Evolutionary conservation across 2,329 filamentous ascomycete genomes (phyloP).

Genomic region (Fusarium musae): DNA sequence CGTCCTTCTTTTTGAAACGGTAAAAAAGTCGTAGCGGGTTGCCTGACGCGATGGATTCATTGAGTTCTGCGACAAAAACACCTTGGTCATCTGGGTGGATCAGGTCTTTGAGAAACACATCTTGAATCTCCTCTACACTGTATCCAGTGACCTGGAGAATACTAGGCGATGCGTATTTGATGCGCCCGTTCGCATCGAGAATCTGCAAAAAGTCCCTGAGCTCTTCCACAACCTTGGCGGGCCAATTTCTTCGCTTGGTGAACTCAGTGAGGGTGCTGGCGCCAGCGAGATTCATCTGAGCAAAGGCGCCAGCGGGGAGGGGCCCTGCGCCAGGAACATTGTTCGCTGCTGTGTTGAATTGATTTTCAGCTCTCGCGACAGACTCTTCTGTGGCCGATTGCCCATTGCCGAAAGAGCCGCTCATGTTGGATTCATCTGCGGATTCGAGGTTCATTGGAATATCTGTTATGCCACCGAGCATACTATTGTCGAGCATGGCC

Average conservation of each 20-base stretch:
- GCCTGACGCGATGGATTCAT: constrained; percentile 87
- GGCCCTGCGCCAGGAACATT: constrained; percentile 56
- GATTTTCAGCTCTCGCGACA: constrained; percentile 48
- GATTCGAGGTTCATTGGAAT: constrained; percentile 58
- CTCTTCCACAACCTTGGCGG: constrained; percentile 88
- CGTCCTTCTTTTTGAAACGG: constrained; percentile 80
- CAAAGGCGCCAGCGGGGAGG: constrained; percentile 54
- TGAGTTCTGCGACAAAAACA: constrained; percentile 87
- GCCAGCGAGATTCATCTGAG: constrained; percentile 48
- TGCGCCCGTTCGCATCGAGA: constrained; percentile 82
- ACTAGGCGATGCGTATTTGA: constrained; percentile 88
- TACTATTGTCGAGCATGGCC: constrained; percentile 56
- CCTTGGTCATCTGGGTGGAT: constrained; percentile 87
- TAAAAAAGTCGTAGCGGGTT: constrained; percentile 86
- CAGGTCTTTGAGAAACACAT: constrained; percentile 81
- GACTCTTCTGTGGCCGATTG: constrained; percentile 45
- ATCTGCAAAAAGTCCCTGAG: constrained; percentile 90
- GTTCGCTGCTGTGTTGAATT: constrained; percentile 50
- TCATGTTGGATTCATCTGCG: constrained; percentile 44
- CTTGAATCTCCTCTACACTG: constrained; percentile 74
- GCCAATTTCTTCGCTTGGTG: constrained; percentile 78
- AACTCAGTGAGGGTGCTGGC: constrained; percentile 66
- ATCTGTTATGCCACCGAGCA: constrained; percentile 52
- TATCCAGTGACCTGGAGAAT: constrained; percentile 81
- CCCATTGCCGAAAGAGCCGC: constrained; percentile 37